A percentile compares a stretch with the other conserved stretches of the same genome.
phyloP scores from a whole-genome alignment of 2,329 filamentous ascomycete genomes.

The Colletotrichum tropicicola region DNA sequence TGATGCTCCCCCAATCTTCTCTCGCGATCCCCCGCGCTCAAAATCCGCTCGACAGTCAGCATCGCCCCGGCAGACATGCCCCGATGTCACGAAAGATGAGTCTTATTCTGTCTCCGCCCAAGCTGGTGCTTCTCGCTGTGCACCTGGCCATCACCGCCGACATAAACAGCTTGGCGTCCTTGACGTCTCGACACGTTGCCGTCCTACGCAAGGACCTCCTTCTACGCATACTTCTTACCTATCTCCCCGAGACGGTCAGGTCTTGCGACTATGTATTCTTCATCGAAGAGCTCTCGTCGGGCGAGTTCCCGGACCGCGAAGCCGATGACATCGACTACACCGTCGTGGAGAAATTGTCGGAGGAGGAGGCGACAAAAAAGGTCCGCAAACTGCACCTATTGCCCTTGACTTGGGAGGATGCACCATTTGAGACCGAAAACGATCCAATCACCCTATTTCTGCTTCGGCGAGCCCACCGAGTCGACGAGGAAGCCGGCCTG shows the following conservation, averaged over 20 bases:
- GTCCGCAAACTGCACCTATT: conserved; percentile 71
- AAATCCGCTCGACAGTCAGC: background rate
- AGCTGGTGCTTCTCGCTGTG: conserved; percentile 77
- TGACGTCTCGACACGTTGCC: conserved; percentile 65
- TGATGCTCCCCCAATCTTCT: background rate
- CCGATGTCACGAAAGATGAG: conserved; percentile 41
- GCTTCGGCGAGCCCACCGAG: conserved; percentile 71
- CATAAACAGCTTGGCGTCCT: conserved; percentile 66
- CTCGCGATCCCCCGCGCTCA: background rate
- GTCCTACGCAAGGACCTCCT: conserved; percentile 71
- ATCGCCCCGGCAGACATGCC: conserved; percentile 14
- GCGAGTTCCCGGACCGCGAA: conserved; percentile 50
- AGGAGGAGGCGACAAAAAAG: conserved; percentile 71
- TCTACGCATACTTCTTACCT: conserved; percentile 78
- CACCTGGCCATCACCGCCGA: conserved; percentile 74
- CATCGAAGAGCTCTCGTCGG: conserved; percentile 64
- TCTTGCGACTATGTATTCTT: conserved; percentile 71
- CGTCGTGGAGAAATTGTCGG: conserved; percentile 65
- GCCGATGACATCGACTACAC: conserved; percentile 62
- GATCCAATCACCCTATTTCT: conserved; percentile 72
- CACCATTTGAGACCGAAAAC: conserved; percentile 54
- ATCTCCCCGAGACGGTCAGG: conserved; percentile 76
- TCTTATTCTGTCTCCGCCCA: conserved; percentile 66
- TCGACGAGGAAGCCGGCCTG: conserved; percentile 78
- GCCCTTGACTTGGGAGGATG: conserved; percentile 61